Evolutionary conservation across 1,139 yeast species (phyloP), one percentile per base, ranked within the genome.

Genomic region (Saccharomycopsis crataegensis): DNA sequence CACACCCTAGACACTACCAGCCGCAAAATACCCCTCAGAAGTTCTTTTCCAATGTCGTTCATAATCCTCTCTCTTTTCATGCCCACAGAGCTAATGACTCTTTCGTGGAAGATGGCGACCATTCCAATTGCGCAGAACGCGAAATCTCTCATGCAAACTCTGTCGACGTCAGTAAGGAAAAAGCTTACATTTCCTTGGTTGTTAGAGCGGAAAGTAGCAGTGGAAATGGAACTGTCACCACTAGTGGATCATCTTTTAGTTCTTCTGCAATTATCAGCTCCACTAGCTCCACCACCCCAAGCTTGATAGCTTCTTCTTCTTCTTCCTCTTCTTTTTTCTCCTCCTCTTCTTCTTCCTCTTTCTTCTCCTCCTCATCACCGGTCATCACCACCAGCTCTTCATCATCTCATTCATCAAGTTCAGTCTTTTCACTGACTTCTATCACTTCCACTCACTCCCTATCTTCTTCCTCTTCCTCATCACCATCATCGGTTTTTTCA

Each of bases 351-450:
- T 32, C 55, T 6, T 22, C 56, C 31, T 48, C 58, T 6, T 11
- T 32, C 11, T 33, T 49, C 5, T 41, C 51, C 14, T 41, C 59
- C 2, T 38, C 58, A 8, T 41, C 58, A 32, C 40, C 60, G 31
- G 50, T 59, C 6, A 41, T 59, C 5, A 12, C 58, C 6, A 34
- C 62, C 6, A 42, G 60, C 6, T 42, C 59, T 7, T 11, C 57
- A 8, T 49, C 61, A 8, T 16, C 61, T 4, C 57, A 62, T 5
- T 53, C 64, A 22, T 34, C 52, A 11, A 12, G 33, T 33, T 22
- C 52, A 33, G 6, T 38, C 3, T 43, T 43, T 8, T 14, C 43
- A 43, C 46, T 48, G 38, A 17, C 34, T 38, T 50, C 52, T 7
- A 31, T 16, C 37, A 16, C 54, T 44, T 16, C 46, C n/a, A 22